Conservation (phyloP, 1,139 yeast genomes). For the Debaryomycetaceae sp. region DNA sequence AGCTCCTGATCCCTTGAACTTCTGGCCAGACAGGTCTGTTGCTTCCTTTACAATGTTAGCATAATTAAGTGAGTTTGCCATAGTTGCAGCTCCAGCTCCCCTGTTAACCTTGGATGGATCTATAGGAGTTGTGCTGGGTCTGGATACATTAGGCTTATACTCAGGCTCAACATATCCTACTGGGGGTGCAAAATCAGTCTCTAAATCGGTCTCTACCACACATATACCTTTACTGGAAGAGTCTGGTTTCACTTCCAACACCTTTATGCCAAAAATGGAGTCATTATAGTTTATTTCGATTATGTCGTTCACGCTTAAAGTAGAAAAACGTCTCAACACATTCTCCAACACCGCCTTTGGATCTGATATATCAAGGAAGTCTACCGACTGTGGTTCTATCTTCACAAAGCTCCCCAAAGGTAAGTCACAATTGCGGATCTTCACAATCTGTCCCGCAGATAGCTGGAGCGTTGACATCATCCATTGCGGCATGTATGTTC, state of each 20-base stretch:
- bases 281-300: conserved; percentile 86
- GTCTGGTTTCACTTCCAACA: conserved; percentile 86
- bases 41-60: conserved; percentile 53
- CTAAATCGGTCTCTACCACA: conserved; percentile 95
- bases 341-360: conserved; percentile 96
- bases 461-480: conserved; percentile 79
- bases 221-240: conserved; percentile 65
- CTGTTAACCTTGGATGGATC: conserved; percentile 35
- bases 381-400: conserved; percentile 92
- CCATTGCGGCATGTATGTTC: conserved; percentile 95
- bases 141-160: conserved; percentile 38
- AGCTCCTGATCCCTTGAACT: conserved; percentile 65
- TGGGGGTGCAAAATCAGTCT: conserved; percentile 98
- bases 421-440: conserved; percentile 72
- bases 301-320: conserved; percentile 80
- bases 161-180: conserved; percentile 96
- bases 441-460: conserved; percentile 76
- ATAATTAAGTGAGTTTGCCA: conserved; percentile 77
- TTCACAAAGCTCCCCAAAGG: conserved; percentile 87
- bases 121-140: conserved; percentile 34
- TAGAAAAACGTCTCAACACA: conserved; percentile 83
- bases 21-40: conserved; percentile 14
- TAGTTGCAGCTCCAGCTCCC: conserved; percentile 61
- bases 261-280: conserved; percentile 73
- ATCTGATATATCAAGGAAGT: conserved; percentile 88